Conservation (phyloP, 129 eudicot genomes). For the Mikania micrantha region DNA sequence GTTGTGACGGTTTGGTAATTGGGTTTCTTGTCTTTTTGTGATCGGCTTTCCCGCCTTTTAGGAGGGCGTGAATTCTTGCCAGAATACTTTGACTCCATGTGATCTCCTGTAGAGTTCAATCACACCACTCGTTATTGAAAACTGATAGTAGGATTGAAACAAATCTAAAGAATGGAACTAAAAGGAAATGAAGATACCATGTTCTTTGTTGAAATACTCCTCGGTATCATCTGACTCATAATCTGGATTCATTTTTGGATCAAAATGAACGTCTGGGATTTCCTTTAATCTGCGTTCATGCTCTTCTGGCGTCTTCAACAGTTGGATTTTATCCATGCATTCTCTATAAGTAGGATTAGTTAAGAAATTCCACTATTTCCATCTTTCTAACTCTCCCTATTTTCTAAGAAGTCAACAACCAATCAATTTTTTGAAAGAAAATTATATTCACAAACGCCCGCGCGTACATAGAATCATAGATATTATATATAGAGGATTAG, state of each 20-base stretch:
- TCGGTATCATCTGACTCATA: slow-evolving; percentile 71
- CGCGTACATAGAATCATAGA: no score
- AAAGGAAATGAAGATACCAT: slow-evolving; percentile 38
- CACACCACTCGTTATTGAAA: neutral
- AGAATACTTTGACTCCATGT: slow-evolving; percentile 34
- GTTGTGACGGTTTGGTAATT: slow-evolving; percentile 15
- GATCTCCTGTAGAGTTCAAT: slow-evolving; percentile 41
- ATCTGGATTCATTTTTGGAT: slow-evolving; percentile 85
- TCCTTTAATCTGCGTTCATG: slow-evolving; percentile 58
- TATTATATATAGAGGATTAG: no score
- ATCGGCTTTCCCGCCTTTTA: slow-evolving; percentile 20
- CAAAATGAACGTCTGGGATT: slow-evolving; percentile 74
- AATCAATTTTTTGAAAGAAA: neutral
- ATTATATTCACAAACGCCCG: neutral
- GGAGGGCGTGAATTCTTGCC: slow-evolving; percentile 38
- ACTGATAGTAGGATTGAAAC: neutral
- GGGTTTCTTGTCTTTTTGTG: slow-evolving; percentile 20
- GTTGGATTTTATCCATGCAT: slow-evolving; percentile 61
- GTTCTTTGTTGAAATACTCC: slow-evolving; percentile 38
- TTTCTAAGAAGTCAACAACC: neutral
- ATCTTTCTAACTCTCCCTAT: neutral
- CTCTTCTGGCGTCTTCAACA: slow-evolving; percentile 81
- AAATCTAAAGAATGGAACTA: neutral
- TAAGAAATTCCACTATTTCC: slow-evolving; percentile 37
- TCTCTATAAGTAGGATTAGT: slow-evolving; percentile 78